Base-by-base conservation (phyloP, 208 protist genomes). In the Trypanosoma cruzi region DNA sequence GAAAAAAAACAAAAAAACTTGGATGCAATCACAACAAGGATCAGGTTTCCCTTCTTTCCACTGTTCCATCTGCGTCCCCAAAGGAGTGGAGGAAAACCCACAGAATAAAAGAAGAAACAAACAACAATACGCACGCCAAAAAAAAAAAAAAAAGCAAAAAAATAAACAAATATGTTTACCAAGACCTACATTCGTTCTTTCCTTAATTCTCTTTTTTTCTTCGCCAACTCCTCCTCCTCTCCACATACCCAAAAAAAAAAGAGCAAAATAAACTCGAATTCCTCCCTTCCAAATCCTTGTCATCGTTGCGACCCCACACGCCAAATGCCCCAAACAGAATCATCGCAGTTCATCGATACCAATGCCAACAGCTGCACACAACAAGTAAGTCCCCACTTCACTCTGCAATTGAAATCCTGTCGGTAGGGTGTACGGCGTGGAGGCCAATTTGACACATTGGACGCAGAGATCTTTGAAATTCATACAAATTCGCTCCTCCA, bases 121-220 rank as follows among this genome's bases (percentile, higher is more conserved):
- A n/a, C n/a, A n/a, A n/a, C n/a, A n/a, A n/a, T n/a, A n/a, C n/a
- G n/a, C n/a, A n/a, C n/a, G n/a, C 6, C 64, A 69, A 60, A 56
- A 69, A 46, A 37, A 56, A 56, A 20, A 56, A 69, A n/a, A 36
- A 59, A 40, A 68, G 2, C 36, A 68, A 20, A 46, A 69, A 14
- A 26, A 69, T 40, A 3, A 26, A 69, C 42, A 3, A 34, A 36
- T 49, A 6, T 18, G 7, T 34, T n/a, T 26, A 36, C 13, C 40
- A 44, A 4, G 10, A 36, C 13, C 40, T 20, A 4, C 3, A 13
- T 4, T 44, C 40, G 18, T 44, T 20, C 11, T 13, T 16, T 44
- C 8, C 13, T 44, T 44, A 1, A 20, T 4, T 1, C 40, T 44
- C 40, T 14, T 44, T 44, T 16, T 16, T 1, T 14, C 40, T 18